Evolutionary conservation across 2,329 filamentous ascomycete genomes (phyloP).

Genomic region (Teratosphaeria nubilosa): DNA sequence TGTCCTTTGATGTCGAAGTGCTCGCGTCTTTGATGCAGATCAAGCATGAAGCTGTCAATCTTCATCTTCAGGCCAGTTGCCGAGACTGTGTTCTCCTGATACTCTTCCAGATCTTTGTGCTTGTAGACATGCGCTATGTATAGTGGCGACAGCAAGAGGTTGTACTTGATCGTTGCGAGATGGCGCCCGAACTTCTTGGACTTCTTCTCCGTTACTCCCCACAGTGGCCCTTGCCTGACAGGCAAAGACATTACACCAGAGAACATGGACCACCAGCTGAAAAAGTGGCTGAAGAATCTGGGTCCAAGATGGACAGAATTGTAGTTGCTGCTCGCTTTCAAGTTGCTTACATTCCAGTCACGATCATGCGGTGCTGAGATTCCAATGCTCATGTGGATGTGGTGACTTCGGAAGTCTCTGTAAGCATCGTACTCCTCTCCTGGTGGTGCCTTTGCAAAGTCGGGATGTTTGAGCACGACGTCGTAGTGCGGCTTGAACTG

Average conservation of each 20-base stretch:
- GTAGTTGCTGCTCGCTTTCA: conserved; percentile 76
- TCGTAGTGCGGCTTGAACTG: conserved; percentile 89
- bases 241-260: conserved; percentile 90
- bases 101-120: conserved; percentile 89
- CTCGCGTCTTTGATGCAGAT: conserved; percentile 87
- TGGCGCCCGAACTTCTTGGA: conserved; percentile 98
- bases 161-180: conserved; percentile 97
- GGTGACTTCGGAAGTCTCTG: conserved; percentile 87
- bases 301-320: conserved; percentile 93
- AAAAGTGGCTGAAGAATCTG: conserved; percentile 97
- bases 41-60: conserved; percentile 93
- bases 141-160: conserved; percentile 77
- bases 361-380: conserved; percentile 78
- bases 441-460: conserved; percentile 52
- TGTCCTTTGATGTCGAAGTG: conserved; percentile 73
- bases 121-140: conserved; percentile 98
- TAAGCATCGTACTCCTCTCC: conserved; percentile 74
- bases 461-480: conserved; percentile 72
- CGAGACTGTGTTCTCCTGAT: conserved; percentile 65
- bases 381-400: conserved; percentile 91
- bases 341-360: conserved; percentile 70
- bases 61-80: conserved; percentile 95
- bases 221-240: conserved; percentile 81
- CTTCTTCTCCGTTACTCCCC: conserved; percentile 87
- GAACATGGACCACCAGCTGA: conserved; percentile 95